These are phyloP conservation scores for Verticillium isaacii DNA, from an alignment of 2,329 filamentous ascomycete genomes.

Conservation along the genomic window DNA sequence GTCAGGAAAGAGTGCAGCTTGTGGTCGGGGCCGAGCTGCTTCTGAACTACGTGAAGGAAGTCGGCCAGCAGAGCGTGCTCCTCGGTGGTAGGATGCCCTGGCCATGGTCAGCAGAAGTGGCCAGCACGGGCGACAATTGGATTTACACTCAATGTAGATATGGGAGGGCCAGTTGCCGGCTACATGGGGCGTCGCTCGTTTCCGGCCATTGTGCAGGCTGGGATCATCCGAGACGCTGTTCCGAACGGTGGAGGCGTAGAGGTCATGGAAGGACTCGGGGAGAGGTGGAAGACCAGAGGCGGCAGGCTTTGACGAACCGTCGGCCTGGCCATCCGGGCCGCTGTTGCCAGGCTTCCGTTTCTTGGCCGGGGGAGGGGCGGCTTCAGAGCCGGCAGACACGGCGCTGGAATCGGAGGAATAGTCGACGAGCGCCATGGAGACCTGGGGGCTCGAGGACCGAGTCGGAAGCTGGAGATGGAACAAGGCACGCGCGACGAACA, in stretches of 20 bases:
- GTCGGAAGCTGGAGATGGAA: background rate
- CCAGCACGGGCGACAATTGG: background rate
- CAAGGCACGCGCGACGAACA: background rate
- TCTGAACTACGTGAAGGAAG: constrained; percentile 34
- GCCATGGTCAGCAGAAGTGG: constrained; percentile 3
- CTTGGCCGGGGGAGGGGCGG: constrained; percentile 27
- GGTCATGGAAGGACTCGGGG: constrained; percentile 76
- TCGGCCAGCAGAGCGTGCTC: constrained; percentile 42
- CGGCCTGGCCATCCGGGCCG: background rate
- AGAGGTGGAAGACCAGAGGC: constrained; percentile 59
- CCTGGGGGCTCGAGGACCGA: background rate
- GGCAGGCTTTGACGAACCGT: background rate
- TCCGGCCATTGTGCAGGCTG: constrained; percentile 77
- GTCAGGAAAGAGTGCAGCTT: constrained; percentile 64
- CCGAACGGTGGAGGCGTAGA: constrained; percentile 80
- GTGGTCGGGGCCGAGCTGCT: constrained; percentile 22
- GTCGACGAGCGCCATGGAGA: constrained; percentile 58
- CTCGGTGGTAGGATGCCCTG: constrained; percentile 49
- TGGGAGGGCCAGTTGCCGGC: constrained; percentile 91
- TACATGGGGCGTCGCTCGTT: constrained; percentile 76
- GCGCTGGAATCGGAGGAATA: constrained; percentile 50
- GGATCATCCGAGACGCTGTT: constrained; percentile 78
- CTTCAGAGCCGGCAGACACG: constrained; percentile 16
- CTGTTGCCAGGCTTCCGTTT: constrained; percentile 25
- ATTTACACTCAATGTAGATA: constrained; percentile 86